Base-by-base conservation (phyloP, 176 grass and related monocot species). In the Triticum dicoccoides region DNA sequence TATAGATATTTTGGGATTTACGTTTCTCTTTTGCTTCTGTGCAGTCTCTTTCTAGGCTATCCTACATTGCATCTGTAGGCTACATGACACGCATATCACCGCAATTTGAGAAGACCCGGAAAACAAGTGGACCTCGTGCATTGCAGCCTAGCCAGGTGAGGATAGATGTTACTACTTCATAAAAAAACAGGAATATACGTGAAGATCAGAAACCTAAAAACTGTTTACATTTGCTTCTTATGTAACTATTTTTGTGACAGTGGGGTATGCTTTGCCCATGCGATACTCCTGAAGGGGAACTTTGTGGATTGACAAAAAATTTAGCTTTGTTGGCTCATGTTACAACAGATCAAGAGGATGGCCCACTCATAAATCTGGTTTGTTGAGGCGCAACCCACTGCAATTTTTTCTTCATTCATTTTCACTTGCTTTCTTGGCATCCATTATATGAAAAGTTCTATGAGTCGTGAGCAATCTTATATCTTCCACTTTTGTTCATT, bases 251-350 rank as follows among this genome's bases (percentile, higher is more conserved):
- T 65, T 54, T 90, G 63, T 74, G 78, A 95, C 79, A 98, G 95
- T 98, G 95, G 95, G 95, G 95, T 69, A 98, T 98, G 95, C 93
- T 98, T 89, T 98, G 95, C 58, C 95, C 95, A 78, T 95, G 93
- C 83, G 95, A 98, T 83, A 98, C 95, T 62, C 95, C 95, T 87
- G 95, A 98, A 95, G 95, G 95, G 84, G 93, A 98, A 95, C 91
- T 87, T 81, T 98, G 95, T 65, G 95, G 95, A 33, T 84, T 98
- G 78, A 98, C 93, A 77, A 98, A 98, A 95, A 93, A 95, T 85
- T 93, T 98, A 71, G 91, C 95, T 67, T 88, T 98, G 62, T 85
- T 98, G 84, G 84, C 95, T 83, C 95, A 95, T 10, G 91, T 98
- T 76, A 98, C 95, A 87, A 98, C 93, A 80, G 91, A 98, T 88